These are phyloP conservation scores for Sporothrix brunneoviolacea DNA, from an alignment of 2,329 filamentous ascomycete genomes.

Conservation along the genomic window DNA sequence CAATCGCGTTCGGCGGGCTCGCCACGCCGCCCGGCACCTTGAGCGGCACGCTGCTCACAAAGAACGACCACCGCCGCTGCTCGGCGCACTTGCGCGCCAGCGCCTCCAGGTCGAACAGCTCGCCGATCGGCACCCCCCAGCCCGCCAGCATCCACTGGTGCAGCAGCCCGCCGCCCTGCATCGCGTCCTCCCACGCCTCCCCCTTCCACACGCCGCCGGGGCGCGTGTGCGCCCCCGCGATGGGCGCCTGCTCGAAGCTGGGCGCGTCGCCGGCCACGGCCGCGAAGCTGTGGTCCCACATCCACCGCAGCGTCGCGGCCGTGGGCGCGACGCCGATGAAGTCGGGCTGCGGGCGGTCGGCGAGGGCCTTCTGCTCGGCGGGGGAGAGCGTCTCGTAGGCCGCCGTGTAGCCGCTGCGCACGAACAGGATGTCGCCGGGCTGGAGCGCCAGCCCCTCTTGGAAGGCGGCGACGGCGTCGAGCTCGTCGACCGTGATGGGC, in stretches of 20 bases:
- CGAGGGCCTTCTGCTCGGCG: conserved; percentile 25
- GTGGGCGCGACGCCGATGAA: conserved; percentile 34
- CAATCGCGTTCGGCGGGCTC: conserved; percentile 32
- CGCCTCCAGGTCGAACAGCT: conserved; percentile 40
- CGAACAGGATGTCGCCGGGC: conserved; percentile 32
- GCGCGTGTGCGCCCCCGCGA: conserved; percentile 17
- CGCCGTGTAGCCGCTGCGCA: conserved; percentile 31
- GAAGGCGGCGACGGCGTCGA: conserved; percentile 28
- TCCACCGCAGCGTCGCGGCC: conserved; percentile 32
- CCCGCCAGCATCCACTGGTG: conserved; percentile 40
- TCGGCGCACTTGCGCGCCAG: conserved; percentile 29
- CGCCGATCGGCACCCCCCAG: conserved; percentile 46
- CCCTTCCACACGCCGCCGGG: conserved; percentile 12
- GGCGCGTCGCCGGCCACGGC: conserved; percentile 38
- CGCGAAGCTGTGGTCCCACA: conserved; percentile 39
- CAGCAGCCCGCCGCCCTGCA: conserved; percentile 22
- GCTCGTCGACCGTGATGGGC: conserved; percentile 22
- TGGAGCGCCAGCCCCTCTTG: conserved; percentile 27
- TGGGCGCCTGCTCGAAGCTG: conserved; percentile 37
- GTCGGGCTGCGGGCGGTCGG: conserved; percentile 22
- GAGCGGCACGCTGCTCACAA: conserved; percentile 33
- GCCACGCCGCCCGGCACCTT: conserved; percentile 31
- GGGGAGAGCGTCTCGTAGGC: conserved; percentile 24
- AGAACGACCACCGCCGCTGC: conserved; percentile 32
- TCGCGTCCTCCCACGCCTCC: conserved; percentile 14